Base-by-base conservation (phyloP, 345 rosid genomes). In the Laguncularia racemosa region DNA sequence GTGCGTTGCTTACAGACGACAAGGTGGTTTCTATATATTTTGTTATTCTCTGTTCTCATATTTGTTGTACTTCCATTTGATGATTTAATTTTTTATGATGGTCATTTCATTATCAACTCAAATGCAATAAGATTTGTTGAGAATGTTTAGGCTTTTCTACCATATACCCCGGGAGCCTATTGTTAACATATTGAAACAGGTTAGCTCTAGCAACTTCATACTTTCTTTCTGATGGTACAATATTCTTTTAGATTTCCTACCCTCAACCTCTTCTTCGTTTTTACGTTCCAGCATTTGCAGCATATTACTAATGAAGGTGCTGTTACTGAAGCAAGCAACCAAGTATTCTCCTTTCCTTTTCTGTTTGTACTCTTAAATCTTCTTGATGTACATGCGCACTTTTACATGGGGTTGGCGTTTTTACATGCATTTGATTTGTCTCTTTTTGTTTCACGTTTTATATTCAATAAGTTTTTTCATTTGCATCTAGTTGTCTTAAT, bases 81-180 rank as follows among this genome's bases (percentile, higher is more conserved):
- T 59, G 26, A 60, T 57, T 3, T n/a, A 44, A 12, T n/a, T n/a
- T 0, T 11, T 19, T 21, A 23, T 8, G 16, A 28, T 18, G 50
- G 57, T 23, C 18, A 16, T 20, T 43, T 50, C 58, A 51, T 18
- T 62, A 38, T 53, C 69, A 23, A 23, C 5, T 23, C 28, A 23
- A 23, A 23, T 23, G 28, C 28, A 6, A 23, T 95, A 84, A 16
- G 99, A 95, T 72, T 88, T 95, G 59, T 95, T 96, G 20, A 80
- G 99, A 81, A 95, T 90, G 89, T 86, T 82, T 73, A 82, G 89
- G 78, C 99, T 90, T 50, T 95, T 81, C 62, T 81, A 78, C 56
- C 84, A 86, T 63, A 81, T 88, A 62, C 68, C 77, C 2, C 61
- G 60, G 58, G 99, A 88, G 45, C 96, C 93, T 12, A 86, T 90